These are phyloP conservation scores for Coniferiporia sulphurascens DNA, from an alignment of 1,284 basidiomycete genomes.

Conservation along the genomic window DNA sequence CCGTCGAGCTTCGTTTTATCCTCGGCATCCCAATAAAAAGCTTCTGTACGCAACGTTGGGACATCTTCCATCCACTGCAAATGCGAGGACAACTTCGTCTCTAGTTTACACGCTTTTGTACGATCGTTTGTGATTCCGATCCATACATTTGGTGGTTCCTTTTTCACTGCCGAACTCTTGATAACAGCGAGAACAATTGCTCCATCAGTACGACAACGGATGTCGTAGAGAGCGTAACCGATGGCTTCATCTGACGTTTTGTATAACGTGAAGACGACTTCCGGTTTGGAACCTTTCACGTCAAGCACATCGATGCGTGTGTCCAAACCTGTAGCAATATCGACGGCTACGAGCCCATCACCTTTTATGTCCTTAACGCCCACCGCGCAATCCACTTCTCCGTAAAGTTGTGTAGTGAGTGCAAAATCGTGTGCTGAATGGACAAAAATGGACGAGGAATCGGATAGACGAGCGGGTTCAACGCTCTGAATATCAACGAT, in stretches of 20 bases:
- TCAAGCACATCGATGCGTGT: constrained; percentile 17
- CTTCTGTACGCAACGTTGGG: constrained; percentile 1
- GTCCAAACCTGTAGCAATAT: constrained; percentile 14
- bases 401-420: constrained; percentile 11
- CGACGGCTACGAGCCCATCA: constrained; percentile 19
- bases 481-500: constrained; percentile 11
- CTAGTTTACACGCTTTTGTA: neutral
- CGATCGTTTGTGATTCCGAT: constrained; percentile 3
- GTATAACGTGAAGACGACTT: constrained; percentile 6
- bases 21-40: constrained; percentile 15
- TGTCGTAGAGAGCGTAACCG: constrained; percentile 9
- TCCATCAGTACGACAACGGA: constrained; percentile 13
- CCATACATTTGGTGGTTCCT: constrained; percentile 20
- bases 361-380: constrained; percentile 12
- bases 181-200: constrained; percentile 15
- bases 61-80: constrained; percentile 15
- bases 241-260: neutral
- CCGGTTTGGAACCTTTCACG: neutral
- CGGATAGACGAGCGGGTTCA: constrained; percentile 8
- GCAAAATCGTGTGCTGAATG: neutral
- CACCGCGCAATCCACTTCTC: constrained; percentile 16
- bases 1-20: constrained; percentile 19
- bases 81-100: constrained; percentile 21
- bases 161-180: constrained; percentile 16
- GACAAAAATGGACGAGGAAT: constrained; percentile 13